phyloP scores from a whole-genome alignment of 2,329 filamentous ascomycete genomes.

The Colletotrichum sp. region DNA sequence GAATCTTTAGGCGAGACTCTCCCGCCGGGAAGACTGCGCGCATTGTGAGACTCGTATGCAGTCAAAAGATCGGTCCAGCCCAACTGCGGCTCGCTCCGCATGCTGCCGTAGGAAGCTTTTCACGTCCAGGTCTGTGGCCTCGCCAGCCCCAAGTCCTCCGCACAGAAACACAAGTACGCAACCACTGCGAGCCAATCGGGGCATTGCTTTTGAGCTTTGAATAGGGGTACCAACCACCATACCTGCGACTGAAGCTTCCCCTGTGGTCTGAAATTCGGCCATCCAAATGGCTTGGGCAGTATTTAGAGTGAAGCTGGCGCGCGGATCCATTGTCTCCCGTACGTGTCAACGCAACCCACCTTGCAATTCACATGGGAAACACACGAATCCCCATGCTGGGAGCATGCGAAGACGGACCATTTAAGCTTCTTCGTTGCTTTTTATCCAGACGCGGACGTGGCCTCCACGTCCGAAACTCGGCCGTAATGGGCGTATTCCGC shows the following conservation, averaged over 20 bases:
- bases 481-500: background rate
- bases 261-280: background rate
- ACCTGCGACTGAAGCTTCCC: background rate
- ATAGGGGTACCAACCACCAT: background rate
- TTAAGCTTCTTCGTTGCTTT: background rate
- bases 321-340: background rate
- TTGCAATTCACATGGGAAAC: background rate
- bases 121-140: background rate
- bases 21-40: too few relatives aligned
- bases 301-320: background rate
- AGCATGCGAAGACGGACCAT: background rate
- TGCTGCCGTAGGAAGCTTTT: background rate
- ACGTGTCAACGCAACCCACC: background rate
- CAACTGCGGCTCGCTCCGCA: background rate
- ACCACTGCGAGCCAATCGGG: background rate
- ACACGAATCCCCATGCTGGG: background rate
- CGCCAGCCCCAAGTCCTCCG: too few relatives aligned
- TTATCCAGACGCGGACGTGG: background rate
- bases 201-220: background rate
- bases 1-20: background rate
- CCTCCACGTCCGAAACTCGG: background rate
- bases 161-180: background rate
- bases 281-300: background rate
- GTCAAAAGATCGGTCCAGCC: background rate
- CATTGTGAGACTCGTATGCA: background rate